Evolutionary conservation across 192 early-diverging fungal genomes (phyloP).

Genomic region (Backusella tarrabulga): DNA sequence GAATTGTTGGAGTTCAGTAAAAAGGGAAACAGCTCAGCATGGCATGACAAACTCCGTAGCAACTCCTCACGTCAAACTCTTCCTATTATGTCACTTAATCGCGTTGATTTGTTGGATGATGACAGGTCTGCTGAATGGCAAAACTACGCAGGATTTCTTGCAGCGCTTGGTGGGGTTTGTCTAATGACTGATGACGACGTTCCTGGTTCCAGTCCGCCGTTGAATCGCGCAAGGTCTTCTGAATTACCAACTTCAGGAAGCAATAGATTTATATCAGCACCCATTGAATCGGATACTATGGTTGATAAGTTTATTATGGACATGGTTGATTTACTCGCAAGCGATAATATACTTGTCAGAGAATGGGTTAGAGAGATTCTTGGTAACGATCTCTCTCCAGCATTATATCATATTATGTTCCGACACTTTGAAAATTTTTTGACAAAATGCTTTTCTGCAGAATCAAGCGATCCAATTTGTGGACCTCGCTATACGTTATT

Average conservation of each 20-base stretch:
- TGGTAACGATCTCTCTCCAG: conserved; percentile 69
- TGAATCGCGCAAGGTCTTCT: neutral
- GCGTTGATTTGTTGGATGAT: conserved; percentile 23
- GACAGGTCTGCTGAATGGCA: conserved; percentile 66
- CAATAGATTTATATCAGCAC: neutral
- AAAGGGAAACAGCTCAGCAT: neutral
- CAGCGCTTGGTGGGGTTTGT: conserved; percentile 72
- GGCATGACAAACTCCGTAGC: conserved; percentile 20
- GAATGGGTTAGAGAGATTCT: conserved; percentile 79
- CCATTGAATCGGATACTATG: conserved; percentile 46
- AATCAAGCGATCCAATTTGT: conserved; percentile 42
- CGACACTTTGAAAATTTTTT: conserved; percentile 55
- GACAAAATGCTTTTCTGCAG: conserved; percentile 46
- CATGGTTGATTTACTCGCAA: conserved; percentile 68
- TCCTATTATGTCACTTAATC: neutral
- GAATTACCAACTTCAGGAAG: neutral
- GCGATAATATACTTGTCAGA: conserved; percentile 72
- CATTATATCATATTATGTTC: conserved; percentile 64
- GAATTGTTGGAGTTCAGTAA: neutral
- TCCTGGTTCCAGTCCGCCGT: neutral
- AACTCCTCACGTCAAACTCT: conserved; percentile 2
- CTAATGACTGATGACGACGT: conserved; percentile 15
- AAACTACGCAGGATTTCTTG: conserved; percentile 82
- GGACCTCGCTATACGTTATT: conserved; percentile 50
- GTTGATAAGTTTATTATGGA: conserved; percentile 71